These are phyloP conservation scores for Coprinellus micaceus DNA, from an alignment of 768 basidiomycete genomes.

Conservation along the genomic window DNA sequence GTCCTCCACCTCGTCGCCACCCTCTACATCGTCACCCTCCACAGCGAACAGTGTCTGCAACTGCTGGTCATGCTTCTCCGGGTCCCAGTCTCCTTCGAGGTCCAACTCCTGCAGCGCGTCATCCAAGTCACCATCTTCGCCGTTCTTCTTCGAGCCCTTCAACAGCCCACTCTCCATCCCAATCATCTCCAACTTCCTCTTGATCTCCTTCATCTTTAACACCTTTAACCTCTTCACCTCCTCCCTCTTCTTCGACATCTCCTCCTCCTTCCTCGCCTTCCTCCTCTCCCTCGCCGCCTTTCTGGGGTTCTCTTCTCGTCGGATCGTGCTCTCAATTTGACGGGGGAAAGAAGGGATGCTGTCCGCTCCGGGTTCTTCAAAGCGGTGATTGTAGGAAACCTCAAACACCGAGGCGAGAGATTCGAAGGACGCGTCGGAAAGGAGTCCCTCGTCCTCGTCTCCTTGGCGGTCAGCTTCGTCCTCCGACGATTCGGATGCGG, in stretches of 20 bases:
- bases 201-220: conserved; percentile 82
- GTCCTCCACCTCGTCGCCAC: conserved; percentile 30
- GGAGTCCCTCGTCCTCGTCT: conserved; percentile 35
- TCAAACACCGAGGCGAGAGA: conserved; percentile 91
- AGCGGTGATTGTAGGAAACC: conserved; percentile 96
- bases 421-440: conserved; percentile 57
- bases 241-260: conserved; percentile 67
- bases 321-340: conserved; percentile 55
- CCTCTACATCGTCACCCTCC: conserved; percentile 24
- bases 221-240: conserved; percentile 78
- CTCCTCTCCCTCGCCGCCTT: conserved; percentile 81
- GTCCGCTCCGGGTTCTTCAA: conserved; percentile 84
- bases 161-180: conserved; percentile 64
- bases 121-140: conserved; percentile 31
- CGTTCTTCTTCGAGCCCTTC: conserved; percentile 32
- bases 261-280: conserved; percentile 77
- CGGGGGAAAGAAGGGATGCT: conserved; percentile 66
- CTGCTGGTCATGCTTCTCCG: conserved; percentile 75
- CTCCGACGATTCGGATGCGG: conserved; percentile 19
- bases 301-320: conserved; percentile 71
- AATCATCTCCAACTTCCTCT: conserved; percentile 69
- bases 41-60: conserved; percentile 70
- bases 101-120: conserved; percentile 68
- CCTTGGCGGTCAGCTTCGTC: conserved; percentile 49
- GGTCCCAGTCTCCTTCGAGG: conserved; percentile 92